Conservation (phyloP, 495 filamentous ascomycete genomes). For the Neurospora sp. region DNA sequence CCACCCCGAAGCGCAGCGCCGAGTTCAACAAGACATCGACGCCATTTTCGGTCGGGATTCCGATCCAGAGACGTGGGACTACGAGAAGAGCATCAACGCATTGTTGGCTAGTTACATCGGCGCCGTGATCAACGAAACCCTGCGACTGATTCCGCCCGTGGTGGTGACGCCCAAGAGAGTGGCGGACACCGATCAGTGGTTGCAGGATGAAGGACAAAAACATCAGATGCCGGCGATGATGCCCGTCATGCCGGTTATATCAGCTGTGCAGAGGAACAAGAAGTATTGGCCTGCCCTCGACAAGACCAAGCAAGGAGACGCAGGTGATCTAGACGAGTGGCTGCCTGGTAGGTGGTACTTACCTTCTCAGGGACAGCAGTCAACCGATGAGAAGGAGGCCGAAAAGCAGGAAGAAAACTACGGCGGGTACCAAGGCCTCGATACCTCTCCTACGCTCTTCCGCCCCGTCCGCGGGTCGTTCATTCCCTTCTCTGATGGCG, state of each 20-base stretch:
- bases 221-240: slow-evolving; percentile 40
- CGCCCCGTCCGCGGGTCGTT: slow-evolving; percentile 53
- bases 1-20: slow-evolving; percentile 44
- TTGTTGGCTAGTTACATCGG: slow-evolving; percentile 52
- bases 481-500: slow-evolving; percentile 65
- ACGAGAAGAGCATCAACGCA: slow-evolving; percentile 45
- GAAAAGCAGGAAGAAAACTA: slow-evolving; percentile 41
- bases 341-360: slow-evolving; percentile 39
- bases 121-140: slow-evolving; percentile 58
- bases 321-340: slow-evolving; percentile 36
- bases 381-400: slow-evolving; percentile 2
- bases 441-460: slow-evolving; percentile 45
- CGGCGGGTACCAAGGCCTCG: slow-evolving; percentile 42
- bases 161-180: slow-evolving; percentile 52
- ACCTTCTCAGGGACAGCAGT: neutral
- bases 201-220: slow-evolving; percentile 25
- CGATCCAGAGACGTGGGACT: slow-evolving; percentile 48
- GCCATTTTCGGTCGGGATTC: slow-evolving; percentile 34
- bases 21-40: slow-evolving; percentile 54
- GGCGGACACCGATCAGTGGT: slow-evolving; percentile 33
- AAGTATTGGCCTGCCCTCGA: slow-evolving; percentile 45
- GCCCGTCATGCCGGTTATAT: slow-evolving; percentile 20
- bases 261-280: slow-evolving; percentile 49
- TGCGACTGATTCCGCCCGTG: slow-evolving; percentile 54
- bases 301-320: slow-evolving; percentile 25